Base-by-base conservation (phyloP, 768 basidiomycete genomes). In the Agrocybe chaxingu region DNA sequence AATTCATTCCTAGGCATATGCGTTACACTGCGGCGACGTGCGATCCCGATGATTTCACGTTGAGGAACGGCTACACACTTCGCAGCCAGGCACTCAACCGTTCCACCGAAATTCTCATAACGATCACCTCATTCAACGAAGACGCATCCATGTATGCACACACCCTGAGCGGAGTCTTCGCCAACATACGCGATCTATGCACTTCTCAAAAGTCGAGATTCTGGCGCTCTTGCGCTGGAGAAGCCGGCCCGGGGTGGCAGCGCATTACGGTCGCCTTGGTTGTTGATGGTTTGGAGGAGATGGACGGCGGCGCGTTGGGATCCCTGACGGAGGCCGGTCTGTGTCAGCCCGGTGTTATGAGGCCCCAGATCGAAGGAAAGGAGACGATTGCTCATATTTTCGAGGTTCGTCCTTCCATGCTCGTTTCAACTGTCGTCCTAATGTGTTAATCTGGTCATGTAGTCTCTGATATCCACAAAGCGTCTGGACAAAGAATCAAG, bases 141-240 rank as follows among this genome's bases (percentile, higher is more conserved):
- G 90, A 93, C 79, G 92, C 92, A 74, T 85, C 83, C 4, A 80
- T 92, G n/a, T 91, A 92, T 62, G 82, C 90, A 19, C 85, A 89
- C 56, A 98, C 96, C 0, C 75, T 98, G 36, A 95, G 98, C 62
- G 91, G 91, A 55, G 87, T 98, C 61, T 97, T 98, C 94, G 69
- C 96, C 55, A 98, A 99, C 69, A 96, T 98, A 54, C 89, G 95
- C 57, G 89, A 98, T 60, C 97, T 98, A 57, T 95, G 93, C 80
- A 93, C 89, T 71, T 94, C 92, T 37, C 94, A 95, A 67, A 88
- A 89, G 62, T 92, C 88, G 55, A 93, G 92, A 67, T 96, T 88
- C 70, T 93, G 93, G 91, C 79, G 86, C 39, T 78, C 82, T 51
- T 79, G 78, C 45, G 85, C 91, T 7, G 89, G 91, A 66, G 89